Evolutionary conservation across 1,284 basidiomycete species (phyloP), one percentile per base, ranked within the genome.

Genomic region (Microbotryum silenes-acaulis): DNA sequence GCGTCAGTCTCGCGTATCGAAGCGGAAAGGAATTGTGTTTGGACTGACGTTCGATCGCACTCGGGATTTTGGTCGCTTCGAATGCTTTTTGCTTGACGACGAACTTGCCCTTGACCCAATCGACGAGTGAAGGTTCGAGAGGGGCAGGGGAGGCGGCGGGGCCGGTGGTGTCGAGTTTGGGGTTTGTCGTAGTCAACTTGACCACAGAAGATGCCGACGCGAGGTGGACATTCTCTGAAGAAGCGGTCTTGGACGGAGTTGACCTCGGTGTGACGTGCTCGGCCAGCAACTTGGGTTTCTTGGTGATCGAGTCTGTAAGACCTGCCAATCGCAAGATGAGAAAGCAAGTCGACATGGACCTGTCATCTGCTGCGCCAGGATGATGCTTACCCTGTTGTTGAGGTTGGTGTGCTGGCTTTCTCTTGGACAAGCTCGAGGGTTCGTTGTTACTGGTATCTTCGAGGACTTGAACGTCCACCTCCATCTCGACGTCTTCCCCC

Each of bases 51-150:
- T 86, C 84, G 72, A 92, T 81, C 7, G 88, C 88, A 71, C 89
- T 86, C 33, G 86, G 86, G 68, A 84, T 81, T 71, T 87, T 85
- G 72, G 89, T 85, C 60, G 88, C 82, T 0, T 84, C 82, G 49
- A 88, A 72, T 3, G 81, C 77, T 74, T 88, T 91, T 78, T 93
- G 90, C 74, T 82, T 88, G 71, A 90, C 83, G 5, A 83, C 68
- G 1, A 89, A 80, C 73, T 85, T 91, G 42, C 86, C 86, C 72
- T 86, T 72, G 62, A 74, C 76, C 63, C 77, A 70, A 44, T 68
- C 66, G 47, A 76, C 74, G 51, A 75, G 57, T 12, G 67, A 54
- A 31, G 70, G 57, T 20, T 46, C 27, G 12, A 59, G 27, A 51
- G 14, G 33, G 23, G 57, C 37, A 12, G 54, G 45, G 18, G 56